Conservation (phyloP, 1,139 yeast genomes). For the Nematodospora anomalae region DNA sequence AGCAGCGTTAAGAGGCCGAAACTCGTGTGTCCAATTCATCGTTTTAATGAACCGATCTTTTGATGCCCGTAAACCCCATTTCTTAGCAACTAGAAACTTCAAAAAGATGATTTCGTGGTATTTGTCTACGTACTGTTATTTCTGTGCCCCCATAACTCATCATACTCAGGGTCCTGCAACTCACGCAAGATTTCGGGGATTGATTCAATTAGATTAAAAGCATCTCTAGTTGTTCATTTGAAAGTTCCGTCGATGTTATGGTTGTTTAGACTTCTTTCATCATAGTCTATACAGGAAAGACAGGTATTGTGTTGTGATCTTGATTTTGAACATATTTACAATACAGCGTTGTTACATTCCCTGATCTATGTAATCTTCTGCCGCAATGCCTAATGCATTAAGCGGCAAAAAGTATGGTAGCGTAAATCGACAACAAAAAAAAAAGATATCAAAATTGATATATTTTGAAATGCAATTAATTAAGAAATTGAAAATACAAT, state of each 20-base stretch:
- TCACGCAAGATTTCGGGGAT: slow-evolving; percentile 26
- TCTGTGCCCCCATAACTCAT: slow-evolving; percentile 78
- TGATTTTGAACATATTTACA: too few relatives aligned
- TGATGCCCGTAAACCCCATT: slow-evolving; percentile 52
- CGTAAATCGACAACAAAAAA: too few relatives aligned
- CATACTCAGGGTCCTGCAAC: slow-evolving; percentile 52
- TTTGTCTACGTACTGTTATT: slow-evolving; percentile 54
- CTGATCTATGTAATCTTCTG: too few relatives aligned
- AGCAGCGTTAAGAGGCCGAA: slow-evolving; percentile 78
- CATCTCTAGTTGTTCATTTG: slow-evolving; percentile 18
- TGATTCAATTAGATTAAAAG: slow-evolving; percentile 20
- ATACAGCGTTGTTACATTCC: too few relatives aligned
- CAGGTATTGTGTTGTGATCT: too few relatives aligned
- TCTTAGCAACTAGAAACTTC: slow-evolving; percentile 72
- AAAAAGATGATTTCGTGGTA: too few relatives aligned
- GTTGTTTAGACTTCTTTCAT: slow-evolving; percentile 9
- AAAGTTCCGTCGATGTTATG: slow-evolving; percentile 15
- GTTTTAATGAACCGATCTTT: slow-evolving; percentile 54
- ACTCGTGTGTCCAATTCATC: slow-evolving; percentile 74
- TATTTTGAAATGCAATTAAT: too few relatives aligned
- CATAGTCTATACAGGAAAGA: too few relatives aligned
- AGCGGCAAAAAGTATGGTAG: too few relatives aligned
- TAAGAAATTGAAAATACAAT: too few relatives aligned
- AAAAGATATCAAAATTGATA: too few relatives aligned
- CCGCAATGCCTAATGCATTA: too few relatives aligned